Conservation (phyloP, 768 basidiomycete genomes). For the Tulasnella sp. region DNA sequence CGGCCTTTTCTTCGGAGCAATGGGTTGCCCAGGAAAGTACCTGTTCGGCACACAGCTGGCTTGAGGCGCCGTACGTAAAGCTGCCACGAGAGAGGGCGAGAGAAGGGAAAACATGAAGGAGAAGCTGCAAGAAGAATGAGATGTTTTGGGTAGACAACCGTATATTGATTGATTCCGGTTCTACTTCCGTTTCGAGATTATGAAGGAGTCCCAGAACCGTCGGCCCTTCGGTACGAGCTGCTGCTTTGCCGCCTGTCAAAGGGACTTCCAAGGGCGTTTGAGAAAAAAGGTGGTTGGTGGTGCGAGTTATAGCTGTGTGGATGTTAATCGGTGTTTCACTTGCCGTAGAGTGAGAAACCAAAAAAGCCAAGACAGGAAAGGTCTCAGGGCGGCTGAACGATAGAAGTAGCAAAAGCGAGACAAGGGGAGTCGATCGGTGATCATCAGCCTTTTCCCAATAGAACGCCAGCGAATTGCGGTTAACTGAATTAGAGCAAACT, state of each 20-base stretch:
- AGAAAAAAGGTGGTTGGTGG: not conserved
- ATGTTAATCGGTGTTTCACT: not conserved
- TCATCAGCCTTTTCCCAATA: not conserved
- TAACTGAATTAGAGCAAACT: not conserved
- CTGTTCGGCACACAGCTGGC: no score
- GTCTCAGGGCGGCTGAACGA: not conserved
- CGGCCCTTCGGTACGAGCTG: not conserved
- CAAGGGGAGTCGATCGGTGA: conserved; percentile 1
- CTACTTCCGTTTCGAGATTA: conserved; percentile 1
- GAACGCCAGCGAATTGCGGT: no score
- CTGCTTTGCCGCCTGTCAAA: not conserved
- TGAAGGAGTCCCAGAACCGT: not conserved
- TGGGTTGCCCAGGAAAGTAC: no score
- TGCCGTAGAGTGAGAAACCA: not conserved
- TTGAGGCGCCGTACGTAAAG: no score
- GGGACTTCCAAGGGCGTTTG: not conserved
- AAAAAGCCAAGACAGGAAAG: not conserved
- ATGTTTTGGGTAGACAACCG: no score
- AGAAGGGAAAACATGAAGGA: no score
- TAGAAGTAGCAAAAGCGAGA: not conserved
- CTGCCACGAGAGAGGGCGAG: no score
- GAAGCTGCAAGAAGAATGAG: no score
- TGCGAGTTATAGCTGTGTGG: not conserved
- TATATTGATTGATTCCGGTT: not conserved
- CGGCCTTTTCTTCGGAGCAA: no score